Evolutionary conservation across 2,329 filamentous ascomycete species (phyloP).

Genomic region (Ramichloridium luteum): DNA sequence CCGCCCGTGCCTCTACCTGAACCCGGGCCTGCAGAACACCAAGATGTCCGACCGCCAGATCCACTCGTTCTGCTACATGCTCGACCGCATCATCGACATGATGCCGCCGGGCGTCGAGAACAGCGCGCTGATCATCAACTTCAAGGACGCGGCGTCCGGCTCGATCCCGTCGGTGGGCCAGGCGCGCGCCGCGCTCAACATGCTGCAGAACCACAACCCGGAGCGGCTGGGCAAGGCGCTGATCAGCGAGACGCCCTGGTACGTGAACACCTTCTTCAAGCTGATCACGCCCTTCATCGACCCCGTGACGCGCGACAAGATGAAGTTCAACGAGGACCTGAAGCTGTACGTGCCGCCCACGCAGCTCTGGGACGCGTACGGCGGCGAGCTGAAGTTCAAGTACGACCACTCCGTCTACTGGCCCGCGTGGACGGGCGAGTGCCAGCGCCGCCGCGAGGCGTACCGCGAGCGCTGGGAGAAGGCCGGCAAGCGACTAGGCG

Average conservation of each 20-base stretch:
- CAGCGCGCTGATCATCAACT: constrained; percentile 79
- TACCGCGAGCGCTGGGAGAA: constrained; percentile 61
- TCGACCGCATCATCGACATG: constrained; percentile 78
- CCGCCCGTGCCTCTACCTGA: constrained; percentile 82
- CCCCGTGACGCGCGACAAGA: constrained; percentile 81
- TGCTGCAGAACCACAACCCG: constrained; percentile 91
- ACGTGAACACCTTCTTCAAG: constrained; percentile 91
- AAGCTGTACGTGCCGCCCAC: constrained; percentile 64
- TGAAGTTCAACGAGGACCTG: constrained; percentile 95
- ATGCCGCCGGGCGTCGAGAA: constrained; percentile 82
- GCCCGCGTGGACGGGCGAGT: constrained; percentile 67
- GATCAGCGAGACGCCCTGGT: constrained; percentile 83
- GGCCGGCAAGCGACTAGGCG: constrained; percentile 69
- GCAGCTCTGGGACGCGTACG: constrained; percentile 70
- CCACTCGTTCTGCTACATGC: constrained; percentile 90
- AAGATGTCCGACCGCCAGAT: constrained; percentile 74
- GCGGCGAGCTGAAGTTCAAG: constrained; percentile 73
- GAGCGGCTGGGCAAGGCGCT: constrained; percentile 81
- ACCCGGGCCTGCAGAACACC: constrained; percentile 86
- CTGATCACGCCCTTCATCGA: constrained; percentile 94
- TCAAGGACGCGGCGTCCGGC: constrained; percentile 64
- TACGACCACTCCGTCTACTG: constrained; percentile 86
- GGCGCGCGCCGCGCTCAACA: constrained; percentile 72
- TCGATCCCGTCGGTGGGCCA: constrained; percentile 65
- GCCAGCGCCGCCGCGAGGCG: constrained; percentile 50